Evolutionary conservation across 768 basidiomycete genomes (phyloP), one percentile per base, ranked within the genome.

Genomic region (Lentinula detonsa): DNA sequence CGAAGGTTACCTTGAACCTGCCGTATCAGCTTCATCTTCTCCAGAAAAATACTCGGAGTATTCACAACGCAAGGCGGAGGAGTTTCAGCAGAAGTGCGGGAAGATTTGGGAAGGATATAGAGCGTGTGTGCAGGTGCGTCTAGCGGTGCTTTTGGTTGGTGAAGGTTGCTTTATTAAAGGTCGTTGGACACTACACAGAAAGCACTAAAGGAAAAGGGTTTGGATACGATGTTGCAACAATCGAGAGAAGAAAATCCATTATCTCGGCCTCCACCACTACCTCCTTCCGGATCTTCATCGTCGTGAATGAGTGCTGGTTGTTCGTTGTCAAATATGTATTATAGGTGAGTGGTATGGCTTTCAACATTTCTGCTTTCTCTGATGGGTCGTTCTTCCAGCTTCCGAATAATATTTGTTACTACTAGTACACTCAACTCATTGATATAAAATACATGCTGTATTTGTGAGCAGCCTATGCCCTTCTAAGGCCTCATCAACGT

Each of bases 1-100:
- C 66, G 95, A 97, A 72, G 93, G 92, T 10, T 99, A 98, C 72
- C 85, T 98, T 23, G 90, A 94, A 68, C 94, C 94, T 8, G 86
- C 85, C 9, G 78, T 88, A 16, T 73, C 78, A 13, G 73, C 74
- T 15, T 66, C 75, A 28, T 65, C 76, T 5, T 70, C 71, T 5
- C 63, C 73, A 11, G 75, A 80, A 57, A 75, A 81, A 60, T 84
- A 85, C 51, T 75, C 79, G 15, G 82, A 78, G 50, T 87, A 88
- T 67, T 85, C 89, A 3, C 85, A 86, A 66, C 74, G 82, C 62
- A 95, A 95, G 73, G 91, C 93, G 5, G 87, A 88, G 45, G 91
- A 96, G 71, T 96, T 95, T 70, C 87, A 98, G 66, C 71, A 78
- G 49, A 88, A 87, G 52, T 98, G 96, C 65, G 95, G 95, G 8